Evolutionary conservation across 495 filamentous ascomycete species (phyloP), one percentile per base, ranked within the genome.

Genomic region (Lepidopterella palustris): DNA sequence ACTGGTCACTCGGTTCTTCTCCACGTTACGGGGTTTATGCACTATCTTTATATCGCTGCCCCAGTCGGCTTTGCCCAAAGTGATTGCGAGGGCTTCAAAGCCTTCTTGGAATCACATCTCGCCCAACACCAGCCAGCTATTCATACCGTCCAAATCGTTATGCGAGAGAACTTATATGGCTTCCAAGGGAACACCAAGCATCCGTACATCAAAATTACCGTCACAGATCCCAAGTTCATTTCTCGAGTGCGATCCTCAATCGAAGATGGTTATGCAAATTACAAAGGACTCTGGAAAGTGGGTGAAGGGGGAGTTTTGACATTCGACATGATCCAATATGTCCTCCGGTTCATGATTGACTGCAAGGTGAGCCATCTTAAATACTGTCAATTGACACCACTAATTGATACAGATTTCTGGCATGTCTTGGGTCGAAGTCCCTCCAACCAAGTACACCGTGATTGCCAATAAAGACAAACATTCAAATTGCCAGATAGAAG

Each of bases 261-360:
- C 24, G 88, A 96, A 74, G 75, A 70, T 10, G 84, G 85, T n/a
- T 74, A 82, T 45, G 84, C 85, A 57, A 97, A 97, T 67, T 97
- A 87, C 77, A 96, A 91, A 64, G 83, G 87, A 15, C 79, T 96
- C 71, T 99, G 95, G 95, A 86, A 84, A 58, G 79, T 72, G 31
- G 75, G 75, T 0, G 88, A 91, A 5, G 80, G 78, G 15, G 75
- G 75, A 11, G 82, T 96, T 59, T 80, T 88, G 70, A 97, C 93
- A 0, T 99, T 89, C 64, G 93, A 99, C 73, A 95, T 81, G 59
- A 90, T 99, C 63, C 90, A 93, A 77, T 99, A 97, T 66, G 80
- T 99, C 4, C 72, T 97, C 64, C 81, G 93, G 60, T 97, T 97
- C 72, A 97, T 99, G 93, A 92, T 99, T 52, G 93, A 99, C 70